These are phyloP conservation scores for Hemileccinum rubropunctum DNA, from an alignment of 768 basidiomycete species.

Conservation along the genomic window DNA sequence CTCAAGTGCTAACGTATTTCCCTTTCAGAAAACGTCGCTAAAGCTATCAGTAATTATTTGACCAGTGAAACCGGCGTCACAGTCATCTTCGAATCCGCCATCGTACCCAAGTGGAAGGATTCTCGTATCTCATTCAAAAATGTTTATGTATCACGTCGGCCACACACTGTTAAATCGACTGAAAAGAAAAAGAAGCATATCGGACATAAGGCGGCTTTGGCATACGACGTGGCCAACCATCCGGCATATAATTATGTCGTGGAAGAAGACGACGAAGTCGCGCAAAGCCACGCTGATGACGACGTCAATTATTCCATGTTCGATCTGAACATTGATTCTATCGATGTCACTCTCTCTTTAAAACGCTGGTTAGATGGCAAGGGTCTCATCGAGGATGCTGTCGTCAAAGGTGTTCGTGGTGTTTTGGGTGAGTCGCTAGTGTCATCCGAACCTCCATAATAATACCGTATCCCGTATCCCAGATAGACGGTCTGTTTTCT, in stretches of 20 bases:
- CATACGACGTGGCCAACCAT: conserved; percentile 77
- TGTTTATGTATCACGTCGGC: conserved; percentile 87
- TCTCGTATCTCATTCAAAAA: conserved; percentile 96
- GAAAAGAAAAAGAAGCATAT: conserved; percentile 21
- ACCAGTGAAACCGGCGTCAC: conserved; percentile 92
- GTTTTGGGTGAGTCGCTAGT: conserved; percentile 63
- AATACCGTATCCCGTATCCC: not conserved
- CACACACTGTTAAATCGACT: conserved; percentile 29
- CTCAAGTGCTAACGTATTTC: conserved; percentile 6
- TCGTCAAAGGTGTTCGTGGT: conserved; percentile 91
- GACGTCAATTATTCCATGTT: conserved; percentile 85
- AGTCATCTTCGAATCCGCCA: conserved; percentile 95
- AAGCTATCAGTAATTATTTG: conserved; percentile 86
- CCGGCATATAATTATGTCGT: conserved; percentile 61
- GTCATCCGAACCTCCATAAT: not conserved
- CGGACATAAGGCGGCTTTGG: conserved; percentile 57
- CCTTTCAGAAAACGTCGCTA: conserved; percentile 72
- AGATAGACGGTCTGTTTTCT: conserved; percentile 87
- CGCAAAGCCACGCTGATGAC: conserved; percentile 40
- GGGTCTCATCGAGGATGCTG: conserved; percentile 87
- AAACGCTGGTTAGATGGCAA: conserved; percentile 95
- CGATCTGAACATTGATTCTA: conserved; percentile 89
- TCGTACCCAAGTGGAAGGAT: conserved; percentile 97
- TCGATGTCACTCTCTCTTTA: conserved; percentile 92
- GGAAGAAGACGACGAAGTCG: conserved; percentile 55